Percentiles rank a stretch among this genome's conserved stretches.
These are phyloP conservation scores for Phytophthora tentaculata DNA, from an alignment of 352 stramenopile species.

Conservation along the genomic window DNA sequence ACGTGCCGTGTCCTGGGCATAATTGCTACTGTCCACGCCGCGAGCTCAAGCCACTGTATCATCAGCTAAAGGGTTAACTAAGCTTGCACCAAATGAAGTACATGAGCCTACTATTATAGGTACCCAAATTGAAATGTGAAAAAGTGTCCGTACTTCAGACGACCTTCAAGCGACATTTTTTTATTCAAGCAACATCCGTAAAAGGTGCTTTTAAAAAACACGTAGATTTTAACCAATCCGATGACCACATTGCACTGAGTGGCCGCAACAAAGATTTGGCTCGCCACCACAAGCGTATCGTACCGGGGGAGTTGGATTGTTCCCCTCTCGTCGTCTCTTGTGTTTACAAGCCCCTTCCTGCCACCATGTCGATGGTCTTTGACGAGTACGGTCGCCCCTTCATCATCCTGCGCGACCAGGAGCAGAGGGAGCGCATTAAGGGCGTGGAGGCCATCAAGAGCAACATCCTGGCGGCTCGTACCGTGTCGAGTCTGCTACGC, in stretches of 20 bases:
- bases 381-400: slow-evolving; percentile 99
- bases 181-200: background rate
- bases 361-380: slow-evolving; percentile 92
- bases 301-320: background rate
- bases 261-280: background rate
- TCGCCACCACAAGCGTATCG: background rate
- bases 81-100: too few species aligned
- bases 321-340: background rate
- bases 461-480: slow-evolving; percentile 98
- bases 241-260: background rate
- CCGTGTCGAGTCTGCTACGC: slow-evolving; percentile 96
- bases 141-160: too few species aligned
- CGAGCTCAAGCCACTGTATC: too few species aligned
- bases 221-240: background rate
- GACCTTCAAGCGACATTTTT: background rate
- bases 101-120: too few species aligned
- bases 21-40: too few species aligned
- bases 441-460: slow-evolving; percentile 98
- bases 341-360: background rate
- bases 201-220: background rate
- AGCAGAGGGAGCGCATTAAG: slow-evolving; percentile 98
- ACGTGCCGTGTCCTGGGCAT: too few species aligned
- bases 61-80: too few species aligned
- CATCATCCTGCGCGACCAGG: slow-evolving; percentile 99
- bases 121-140: too few species aligned